Evolutionary conservation across 202 grass and related monocot genomes (phyloP).

Genomic region (Musa balbisiana): DNA sequence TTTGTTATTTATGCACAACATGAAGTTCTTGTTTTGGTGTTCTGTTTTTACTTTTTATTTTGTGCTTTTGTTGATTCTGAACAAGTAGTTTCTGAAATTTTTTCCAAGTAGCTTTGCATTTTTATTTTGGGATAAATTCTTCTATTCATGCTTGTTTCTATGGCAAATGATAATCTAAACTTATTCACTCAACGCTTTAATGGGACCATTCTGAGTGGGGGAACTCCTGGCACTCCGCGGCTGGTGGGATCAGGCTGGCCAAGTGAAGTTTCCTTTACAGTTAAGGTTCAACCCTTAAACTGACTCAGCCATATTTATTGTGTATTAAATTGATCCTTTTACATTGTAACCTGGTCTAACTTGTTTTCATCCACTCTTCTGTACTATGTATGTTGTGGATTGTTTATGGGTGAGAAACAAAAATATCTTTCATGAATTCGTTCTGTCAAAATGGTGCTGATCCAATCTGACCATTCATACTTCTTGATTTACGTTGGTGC

Average conservation of each 20-base stretch:
- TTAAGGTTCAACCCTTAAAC: background rate
- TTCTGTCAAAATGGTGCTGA: no score
- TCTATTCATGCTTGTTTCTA: background rate
- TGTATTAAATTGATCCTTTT: background rate
- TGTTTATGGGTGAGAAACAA: background rate
- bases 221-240: background rate
- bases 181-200: background rate
- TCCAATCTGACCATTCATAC: background rate
- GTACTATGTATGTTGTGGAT: background rate
- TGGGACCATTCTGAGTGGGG: background rate
- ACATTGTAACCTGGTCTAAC: background rate
- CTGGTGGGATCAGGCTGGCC: background rate
- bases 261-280: background rate
- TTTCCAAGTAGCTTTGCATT: no score
- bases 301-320: background rate
- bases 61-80: no score
- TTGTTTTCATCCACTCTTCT: background rate
- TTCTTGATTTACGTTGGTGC: background rate
- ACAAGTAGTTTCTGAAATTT: no score
- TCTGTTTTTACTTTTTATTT: no score
- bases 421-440: no score
- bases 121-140: background rate
- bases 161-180: background rate
- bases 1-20: background rate
- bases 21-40: no score